Evolutionary conservation across 345 rosid genomes (phyloP), one percentile per base, ranked within the genome.

Genomic region (Acer campestre): DNA sequence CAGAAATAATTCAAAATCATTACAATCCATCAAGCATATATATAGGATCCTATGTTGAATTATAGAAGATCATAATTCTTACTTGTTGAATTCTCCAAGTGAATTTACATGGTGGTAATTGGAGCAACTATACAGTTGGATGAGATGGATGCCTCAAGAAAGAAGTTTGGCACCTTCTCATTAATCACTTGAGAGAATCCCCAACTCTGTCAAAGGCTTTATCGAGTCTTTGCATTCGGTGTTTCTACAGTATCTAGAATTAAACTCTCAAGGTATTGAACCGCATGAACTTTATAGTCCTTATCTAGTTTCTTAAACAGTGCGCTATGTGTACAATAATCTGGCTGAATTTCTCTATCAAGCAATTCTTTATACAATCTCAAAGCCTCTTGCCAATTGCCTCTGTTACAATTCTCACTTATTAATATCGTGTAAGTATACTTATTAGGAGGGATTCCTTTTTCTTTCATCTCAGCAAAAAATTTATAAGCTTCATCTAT

Each of bases 391-490:
- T 84, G 81, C 93, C 91, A 89, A 61, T 88, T 79, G 4, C 87
- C 89, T 0, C 67, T 74, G 59, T 88, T 80, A 71, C 86, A 82
- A 82, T 85, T 78, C 81, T 76, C 88, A 83, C 79, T 88, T 79
- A 90, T 89, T 70, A 92, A 87, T 79, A 92, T 92, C 29, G 97
- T 90, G 83, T 88, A 92, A 83, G 88, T 90, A 83, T 88, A 89
- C 82, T 84, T 88, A 70, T 90, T 90, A 75, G 95, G 90, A 70
- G 72, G 61, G 67, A 89, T 71, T 75, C 92, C 93, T 7, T 79
- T 84, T 74, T 80, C 83, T 78, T 85, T 84, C 97, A 92, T 90
- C 80, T 83, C 85, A 65, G 35, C n/a, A 35, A 92, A 88, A 84
- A 79, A 78, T 66, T 70, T 80, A 76, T 89, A 85, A 62, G 93